Evolutionary conservation across 495 filamentous ascomycete species (phyloP).

Genomic region (Viridothelium virens): DNA sequence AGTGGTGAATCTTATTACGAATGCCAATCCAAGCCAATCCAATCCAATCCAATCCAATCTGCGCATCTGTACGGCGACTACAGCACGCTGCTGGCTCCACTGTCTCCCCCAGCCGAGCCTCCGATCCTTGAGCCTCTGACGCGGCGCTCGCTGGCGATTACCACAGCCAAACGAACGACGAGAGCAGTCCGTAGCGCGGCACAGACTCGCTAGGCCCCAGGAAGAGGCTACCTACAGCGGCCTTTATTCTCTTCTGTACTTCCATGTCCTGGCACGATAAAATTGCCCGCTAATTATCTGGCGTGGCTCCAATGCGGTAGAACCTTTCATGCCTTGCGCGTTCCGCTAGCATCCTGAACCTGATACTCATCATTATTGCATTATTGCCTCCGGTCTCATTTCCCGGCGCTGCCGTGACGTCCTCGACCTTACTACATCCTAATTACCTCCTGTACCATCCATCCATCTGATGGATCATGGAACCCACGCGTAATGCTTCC

Average conservation of each 20-base stretch:
- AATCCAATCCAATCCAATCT: too few relatives aligned
- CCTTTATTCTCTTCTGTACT: not conserved
- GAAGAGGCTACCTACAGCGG: not conserved
- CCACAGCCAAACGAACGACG: not conserved
- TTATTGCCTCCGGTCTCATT: not conserved
- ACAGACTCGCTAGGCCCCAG: not conserved
- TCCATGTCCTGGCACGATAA: conserved; percentile 10
- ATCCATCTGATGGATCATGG: too few relatives aligned
- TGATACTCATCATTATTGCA: too few relatives aligned
- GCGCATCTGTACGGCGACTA: not conserved
- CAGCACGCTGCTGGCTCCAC: not conserved
- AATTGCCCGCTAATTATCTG: conserved; percentile 3
- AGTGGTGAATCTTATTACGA: too few relatives aligned
- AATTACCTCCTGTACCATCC: too few relatives aligned
- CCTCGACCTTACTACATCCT: too few relatives aligned
- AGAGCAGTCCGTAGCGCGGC: not conserved
- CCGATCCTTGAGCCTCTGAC: conserved; percentile 10
- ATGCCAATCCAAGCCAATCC: too few relatives aligned
- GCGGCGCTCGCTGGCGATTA: conserved; percentile 3
- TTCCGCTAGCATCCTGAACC: not conserved
- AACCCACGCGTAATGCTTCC: too few relatives aligned
- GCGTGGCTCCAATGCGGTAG: conserved; percentile 2
- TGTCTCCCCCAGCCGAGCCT: not conserved
- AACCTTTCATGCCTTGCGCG: conserved; percentile 9
- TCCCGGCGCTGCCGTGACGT: not conserved